phyloP scores from a whole-genome alignment of 2,329 filamentous ascomycete species.

The Apiospora hydei region DNA sequence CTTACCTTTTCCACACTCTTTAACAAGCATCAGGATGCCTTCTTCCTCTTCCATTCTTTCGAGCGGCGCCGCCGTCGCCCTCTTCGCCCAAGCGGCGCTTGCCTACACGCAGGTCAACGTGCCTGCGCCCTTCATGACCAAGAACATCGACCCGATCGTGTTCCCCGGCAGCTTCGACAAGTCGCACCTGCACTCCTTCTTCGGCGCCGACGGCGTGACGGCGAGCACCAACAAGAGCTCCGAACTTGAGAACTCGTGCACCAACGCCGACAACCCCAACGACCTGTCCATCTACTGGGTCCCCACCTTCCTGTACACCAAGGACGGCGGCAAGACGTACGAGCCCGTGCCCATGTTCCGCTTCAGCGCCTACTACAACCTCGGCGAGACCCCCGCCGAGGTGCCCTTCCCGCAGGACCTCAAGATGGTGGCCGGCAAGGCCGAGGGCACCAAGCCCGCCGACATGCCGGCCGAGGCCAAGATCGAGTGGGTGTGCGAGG shows the following conservation, averaged over 20 bases:
- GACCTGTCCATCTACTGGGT: conserved; percentile 40
- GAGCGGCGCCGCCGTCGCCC: conserved; percentile 9
- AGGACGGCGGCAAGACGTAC: conserved; percentile 52
- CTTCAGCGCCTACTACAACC: conserved; percentile 34
- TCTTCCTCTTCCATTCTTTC: conserved; percentile 21
- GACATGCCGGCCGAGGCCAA: conserved; percentile 33
- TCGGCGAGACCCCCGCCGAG: conserved; percentile 32
- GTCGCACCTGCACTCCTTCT: conserved; percentile 38
- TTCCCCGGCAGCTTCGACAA: conserved; percentile 33
- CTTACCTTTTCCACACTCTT: not conserved
- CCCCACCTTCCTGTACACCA: conserved; percentile 32
- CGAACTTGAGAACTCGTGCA: conserved; percentile 38
- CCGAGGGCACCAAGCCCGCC: conserved; percentile 51
- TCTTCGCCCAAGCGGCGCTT: conserved; percentile 17
- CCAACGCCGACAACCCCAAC: conserved; percentile 40
- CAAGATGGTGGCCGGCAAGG: conserved; percentile 46
- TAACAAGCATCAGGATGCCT: conserved; percentile 17
- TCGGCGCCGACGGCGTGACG: conserved; percentile 35
- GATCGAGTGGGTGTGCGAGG: conserved; percentile 36
- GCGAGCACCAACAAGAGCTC: conserved; percentile 36
- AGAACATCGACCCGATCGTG: conserved; percentile 39
- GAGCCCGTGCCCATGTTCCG: conserved; percentile 38
- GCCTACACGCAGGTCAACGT: conserved; percentile 20
- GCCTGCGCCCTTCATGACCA: conserved; percentile 33
- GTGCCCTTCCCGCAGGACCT: conserved; percentile 34